Percentiles rank a stretch among this genome's conserved stretches.
phyloP scores from a whole-genome alignment of 2,329 filamentous ascomycete genomes.

The Lasiodiplodia sp. region DNA sequence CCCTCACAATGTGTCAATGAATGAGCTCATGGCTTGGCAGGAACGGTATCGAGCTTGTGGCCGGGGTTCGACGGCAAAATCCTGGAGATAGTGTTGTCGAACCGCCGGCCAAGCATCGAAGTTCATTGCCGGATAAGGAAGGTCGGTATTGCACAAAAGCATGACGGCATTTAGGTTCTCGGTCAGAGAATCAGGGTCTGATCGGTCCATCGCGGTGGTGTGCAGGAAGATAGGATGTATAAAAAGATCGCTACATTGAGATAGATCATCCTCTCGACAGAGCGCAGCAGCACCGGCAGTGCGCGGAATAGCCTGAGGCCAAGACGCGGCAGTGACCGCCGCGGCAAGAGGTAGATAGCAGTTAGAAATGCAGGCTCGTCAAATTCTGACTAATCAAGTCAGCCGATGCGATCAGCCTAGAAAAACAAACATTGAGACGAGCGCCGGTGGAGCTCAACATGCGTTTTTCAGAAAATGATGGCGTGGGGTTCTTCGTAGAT shows the following conservation, averaged over 20 bases:
- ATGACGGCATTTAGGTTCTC: not conserved
- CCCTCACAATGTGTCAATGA: conserved; percentile 18
- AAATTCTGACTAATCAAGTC: not conserved
- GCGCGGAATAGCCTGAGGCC: not conserved
- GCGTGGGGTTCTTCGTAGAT: not conserved
- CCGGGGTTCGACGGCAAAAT: conserved; percentile 10
- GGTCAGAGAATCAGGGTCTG: not conserved
- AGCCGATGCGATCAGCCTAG: not conserved
- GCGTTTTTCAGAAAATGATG: not conserved
- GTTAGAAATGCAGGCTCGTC: not conserved
- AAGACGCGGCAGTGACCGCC: not conserved
- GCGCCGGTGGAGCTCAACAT: not conserved
- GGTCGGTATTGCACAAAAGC: conserved; percentile 33
- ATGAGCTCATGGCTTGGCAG: conserved; percentile 23
- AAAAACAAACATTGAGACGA: no score
- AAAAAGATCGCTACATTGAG: not conserved
- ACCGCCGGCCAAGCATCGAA: conserved; percentile 28
- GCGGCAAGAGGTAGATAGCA: not conserved
- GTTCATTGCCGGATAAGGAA: conserved; percentile 40
- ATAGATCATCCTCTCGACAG: not conserved
- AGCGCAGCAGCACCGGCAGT: not conserved
- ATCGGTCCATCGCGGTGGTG: not conserved
- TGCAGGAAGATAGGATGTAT: not conserved
- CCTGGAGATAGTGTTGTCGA: conserved; percentile 10
- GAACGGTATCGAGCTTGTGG: conserved; percentile 10